phyloP scores from a whole-genome alignment of 2,329 filamentous ascomycete genomes.

The Xylaria sp. region DNA sequence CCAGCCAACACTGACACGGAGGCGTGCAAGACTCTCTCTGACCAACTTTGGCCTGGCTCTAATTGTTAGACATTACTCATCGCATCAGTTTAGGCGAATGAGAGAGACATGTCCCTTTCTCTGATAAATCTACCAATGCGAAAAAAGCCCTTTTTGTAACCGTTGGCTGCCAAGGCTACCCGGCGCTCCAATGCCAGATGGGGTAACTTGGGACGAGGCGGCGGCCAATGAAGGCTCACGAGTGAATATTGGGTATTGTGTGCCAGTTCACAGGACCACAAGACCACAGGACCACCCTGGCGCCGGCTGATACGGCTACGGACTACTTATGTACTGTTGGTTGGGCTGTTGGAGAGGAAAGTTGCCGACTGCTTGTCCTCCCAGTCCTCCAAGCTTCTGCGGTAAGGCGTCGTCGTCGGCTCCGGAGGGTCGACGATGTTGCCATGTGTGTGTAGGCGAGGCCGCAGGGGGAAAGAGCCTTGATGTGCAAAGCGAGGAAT shows the following conservation, averaged over 20 bases:
- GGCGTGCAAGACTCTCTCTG: background rate
- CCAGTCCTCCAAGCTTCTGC: conserved; percentile 21
- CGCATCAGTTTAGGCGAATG: too few species aligned
- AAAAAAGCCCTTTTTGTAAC: background rate
- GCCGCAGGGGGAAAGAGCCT: conserved; percentile 2
- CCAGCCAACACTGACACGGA: background rate
- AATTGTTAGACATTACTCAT: too few species aligned
- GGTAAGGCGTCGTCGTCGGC: conserved; percentile 19
- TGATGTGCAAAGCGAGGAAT: conserved; percentile 4
- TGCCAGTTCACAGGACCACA: conserved; percentile 16
- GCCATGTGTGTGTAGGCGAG: conserved; percentile 12
- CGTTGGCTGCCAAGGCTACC: background rate
- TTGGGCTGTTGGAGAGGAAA: conserved; percentile 10
- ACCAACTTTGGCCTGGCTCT: background rate
- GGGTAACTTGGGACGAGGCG: background rate
- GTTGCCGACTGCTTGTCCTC: too few species aligned
- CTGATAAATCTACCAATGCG: background rate
- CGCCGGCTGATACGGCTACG: conserved; percentile 20
- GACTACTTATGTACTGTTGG: conserved; percentile 19
- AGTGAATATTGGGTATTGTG: conserved; percentile 9
- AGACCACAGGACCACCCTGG: conserved; percentile 16
- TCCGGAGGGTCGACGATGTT: too few species aligned
- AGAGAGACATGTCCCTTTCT: background rate
- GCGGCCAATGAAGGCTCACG: background rate
- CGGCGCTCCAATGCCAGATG: background rate